phyloP scores from a whole-genome alignment of 192 early-diverging fungal species.

The Podila horticola region DNA sequence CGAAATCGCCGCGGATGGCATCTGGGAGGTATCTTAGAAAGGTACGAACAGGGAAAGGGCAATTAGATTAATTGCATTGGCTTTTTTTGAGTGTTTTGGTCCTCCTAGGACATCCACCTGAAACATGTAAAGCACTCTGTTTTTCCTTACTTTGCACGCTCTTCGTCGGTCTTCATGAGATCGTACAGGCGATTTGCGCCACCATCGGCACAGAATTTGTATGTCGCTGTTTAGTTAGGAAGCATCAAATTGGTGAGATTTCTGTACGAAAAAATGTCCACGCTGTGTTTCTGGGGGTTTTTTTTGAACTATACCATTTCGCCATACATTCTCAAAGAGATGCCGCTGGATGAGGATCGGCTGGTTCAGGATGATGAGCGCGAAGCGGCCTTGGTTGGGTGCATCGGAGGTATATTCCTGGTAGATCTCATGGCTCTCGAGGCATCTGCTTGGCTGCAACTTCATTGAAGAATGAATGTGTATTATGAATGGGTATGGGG shows the following conservation, averaged over 20 bases:
- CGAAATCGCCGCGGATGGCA: conserved; percentile 87
- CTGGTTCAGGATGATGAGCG: conserved; percentile 82
- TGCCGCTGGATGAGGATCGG: conserved; percentile 57
- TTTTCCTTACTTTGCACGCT: conserved; percentile 48
- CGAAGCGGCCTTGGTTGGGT: conserved; percentile 24
- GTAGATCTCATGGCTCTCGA: conserved; percentile 14
- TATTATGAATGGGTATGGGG: background rate
- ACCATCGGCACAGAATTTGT: conserved; percentile 86
- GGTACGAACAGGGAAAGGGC: background rate
- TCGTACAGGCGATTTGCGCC: conserved; percentile 90
- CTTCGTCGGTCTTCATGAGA: conserved; percentile 57
- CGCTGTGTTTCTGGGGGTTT: background rate
- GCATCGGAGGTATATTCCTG: conserved; percentile 6
- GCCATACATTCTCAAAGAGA: conserved; percentile 55
- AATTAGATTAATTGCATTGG: too few species aligned
- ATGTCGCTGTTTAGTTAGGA: conserved; percentile 49
- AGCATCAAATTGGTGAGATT: background rate
- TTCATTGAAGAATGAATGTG: conserved; percentile 10
- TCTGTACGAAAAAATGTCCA: background rate
- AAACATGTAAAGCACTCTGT: too few species aligned
- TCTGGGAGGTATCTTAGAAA: conserved; percentile 76
- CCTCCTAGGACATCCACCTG: too few species aligned
- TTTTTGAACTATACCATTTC: conserved; percentile 29
- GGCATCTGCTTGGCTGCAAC: conserved; percentile 42
- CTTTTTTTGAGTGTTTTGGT: too few species aligned